Percentiles rank a stretch among this genome's conserved stretches.
phyloP scores from a whole-genome alignment of 2,329 filamentous ascomycete species.

The Apiospora hydei region DNA sequence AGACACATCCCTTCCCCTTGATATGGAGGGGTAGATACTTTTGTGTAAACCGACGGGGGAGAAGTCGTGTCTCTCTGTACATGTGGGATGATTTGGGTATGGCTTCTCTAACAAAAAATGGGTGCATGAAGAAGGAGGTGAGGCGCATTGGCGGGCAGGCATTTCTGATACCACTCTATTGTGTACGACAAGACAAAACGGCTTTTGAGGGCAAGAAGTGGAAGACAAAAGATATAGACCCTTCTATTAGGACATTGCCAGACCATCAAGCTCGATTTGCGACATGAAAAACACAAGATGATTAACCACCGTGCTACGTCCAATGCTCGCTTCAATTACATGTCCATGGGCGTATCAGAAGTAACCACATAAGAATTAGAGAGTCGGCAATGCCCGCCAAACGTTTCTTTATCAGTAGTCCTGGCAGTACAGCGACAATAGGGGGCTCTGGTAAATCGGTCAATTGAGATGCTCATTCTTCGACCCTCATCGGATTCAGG shows the following conservation, averaged over 20 bases:
- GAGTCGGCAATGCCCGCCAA: neutral
- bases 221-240: conserved; percentile 1
- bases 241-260: neutral
- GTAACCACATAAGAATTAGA: neutral
- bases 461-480: neutral
- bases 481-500: neutral
- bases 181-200: neutral
- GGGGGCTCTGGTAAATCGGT: conserved; percentile 36
- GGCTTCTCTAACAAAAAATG: neutral
- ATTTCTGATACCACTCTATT: neutral
- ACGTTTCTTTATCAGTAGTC: conserved; percentile 24
- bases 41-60: neutral
- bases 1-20: neutral
- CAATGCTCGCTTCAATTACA: neutral
- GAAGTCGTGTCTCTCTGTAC: neutral
- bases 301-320: neutral
- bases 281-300: neutral
- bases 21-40: neutral
- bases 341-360: neutral
- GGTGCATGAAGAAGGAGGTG: neutral
- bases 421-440: conserved; percentile 42
- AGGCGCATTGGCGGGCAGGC: neutral
- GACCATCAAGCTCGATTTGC: neutral
- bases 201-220: neutral
- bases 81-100: neutral